Percentiles rank a stretch among this genome's conserved stretches.
These are phyloP conservation scores for Gonapodya sp. DNA, from an alignment of 192 early-diverging fungal genomes.

Conservation along the genomic window DNA sequence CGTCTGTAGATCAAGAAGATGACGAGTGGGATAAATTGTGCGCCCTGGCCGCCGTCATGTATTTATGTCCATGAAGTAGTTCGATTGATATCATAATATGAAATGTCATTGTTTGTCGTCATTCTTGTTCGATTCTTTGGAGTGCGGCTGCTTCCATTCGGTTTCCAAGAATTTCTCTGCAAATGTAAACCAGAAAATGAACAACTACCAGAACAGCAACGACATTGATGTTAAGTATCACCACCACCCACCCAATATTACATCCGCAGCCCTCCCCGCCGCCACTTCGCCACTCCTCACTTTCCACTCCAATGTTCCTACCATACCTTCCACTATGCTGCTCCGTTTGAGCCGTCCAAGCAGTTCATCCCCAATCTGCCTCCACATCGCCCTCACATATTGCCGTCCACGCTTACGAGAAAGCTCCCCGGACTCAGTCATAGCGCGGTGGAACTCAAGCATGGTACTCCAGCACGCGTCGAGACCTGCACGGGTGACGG, in stretches of 20 bases:
- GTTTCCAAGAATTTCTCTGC: neutral
- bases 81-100: too few species aligned
- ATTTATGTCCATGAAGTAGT: too few species aligned
- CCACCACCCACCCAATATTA: neutral
- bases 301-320: conserved; percentile 27
- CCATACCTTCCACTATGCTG: conserved; percentile 23
- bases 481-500: conserved; percentile 39
- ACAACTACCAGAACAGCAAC: neutral
- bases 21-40: too few species aligned
- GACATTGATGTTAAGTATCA: too few species aligned
- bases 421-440: conserved; percentile 31
- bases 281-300: conserved; percentile 36
- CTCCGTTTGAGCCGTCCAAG: conserved; percentile 38
- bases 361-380: conserved; percentile 52
- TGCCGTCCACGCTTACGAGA: conserved; percentile 44
- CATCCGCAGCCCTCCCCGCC: conserved; percentile 37
- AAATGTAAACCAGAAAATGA: neutral
- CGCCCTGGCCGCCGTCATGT: too few species aligned
- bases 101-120: neutral
- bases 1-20: too few species aligned
- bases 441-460: conserved; percentile 39
- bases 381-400: conserved; percentile 60
- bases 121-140: neutral
- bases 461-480: conserved; percentile 48
- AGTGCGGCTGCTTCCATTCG: neutral